These are phyloP conservation scores for Bothriochloa decipiens DNA, from an alignment of 176 grass and related monocot species.

Conservation along the genomic window DNA sequence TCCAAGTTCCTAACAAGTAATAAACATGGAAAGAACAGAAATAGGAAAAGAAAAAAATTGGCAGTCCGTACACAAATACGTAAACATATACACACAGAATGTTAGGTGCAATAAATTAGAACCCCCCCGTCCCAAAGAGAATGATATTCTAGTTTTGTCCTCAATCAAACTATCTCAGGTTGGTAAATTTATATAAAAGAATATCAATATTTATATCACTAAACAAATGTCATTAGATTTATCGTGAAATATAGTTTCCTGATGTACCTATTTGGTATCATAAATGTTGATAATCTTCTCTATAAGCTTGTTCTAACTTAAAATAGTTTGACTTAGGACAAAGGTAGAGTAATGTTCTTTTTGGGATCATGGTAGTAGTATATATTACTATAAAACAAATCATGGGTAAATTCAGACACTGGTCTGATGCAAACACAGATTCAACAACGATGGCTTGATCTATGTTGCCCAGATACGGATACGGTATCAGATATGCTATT, in stretches of 20 bases:
- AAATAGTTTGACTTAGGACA: not conserved
- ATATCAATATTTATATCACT: not conserved
- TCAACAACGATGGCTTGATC: not conserved
- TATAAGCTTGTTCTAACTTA: not conserved
- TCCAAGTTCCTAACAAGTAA: too few species aligned
- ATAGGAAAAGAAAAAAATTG: not conserved
- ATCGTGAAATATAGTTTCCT: not conserved
- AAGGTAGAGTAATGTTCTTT: not conserved
- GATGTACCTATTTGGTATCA: not conserved
- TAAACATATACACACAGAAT: slow-evolving; percentile 16
- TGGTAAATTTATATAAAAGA: not conserved
- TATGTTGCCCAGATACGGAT: not conserved
- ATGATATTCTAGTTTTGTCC: not conserved
- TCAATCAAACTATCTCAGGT: not conserved
- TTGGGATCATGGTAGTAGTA: not conserved
- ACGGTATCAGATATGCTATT: too few species aligned
- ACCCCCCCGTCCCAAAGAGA: not conserved
- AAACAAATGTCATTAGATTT: not conserved
- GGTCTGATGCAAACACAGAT: not conserved
- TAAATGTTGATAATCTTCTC: not conserved
- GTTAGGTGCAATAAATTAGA: not conserved
- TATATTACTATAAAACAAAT: not conserved
- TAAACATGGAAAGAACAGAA: too few species aligned
- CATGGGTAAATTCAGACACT: not conserved
- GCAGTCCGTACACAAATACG: not conserved